Conservation (phyloP, 345 rosid genomes). For the Corchorus olitorius region DNA sequence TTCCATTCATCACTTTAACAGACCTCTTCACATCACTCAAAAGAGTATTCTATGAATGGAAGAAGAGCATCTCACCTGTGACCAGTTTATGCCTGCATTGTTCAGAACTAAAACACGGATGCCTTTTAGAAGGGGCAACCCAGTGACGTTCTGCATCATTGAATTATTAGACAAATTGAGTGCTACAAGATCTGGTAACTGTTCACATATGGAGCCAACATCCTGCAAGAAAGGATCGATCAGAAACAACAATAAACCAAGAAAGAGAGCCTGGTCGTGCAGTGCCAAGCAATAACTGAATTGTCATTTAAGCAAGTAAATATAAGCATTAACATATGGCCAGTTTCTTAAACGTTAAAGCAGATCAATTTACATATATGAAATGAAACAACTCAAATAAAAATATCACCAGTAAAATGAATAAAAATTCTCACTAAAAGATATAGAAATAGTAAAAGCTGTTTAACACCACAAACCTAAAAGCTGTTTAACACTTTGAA, state of each 20-base stretch:
- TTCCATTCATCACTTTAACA: neutral
- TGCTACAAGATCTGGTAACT: conserved; percentile 60
- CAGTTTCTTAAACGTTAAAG: conserved; percentile 15
- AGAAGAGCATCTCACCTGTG: conserved; percentile 49
- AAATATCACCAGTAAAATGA: neutral
- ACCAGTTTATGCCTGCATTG: conserved; percentile 68
- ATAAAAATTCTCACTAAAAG: neutral
- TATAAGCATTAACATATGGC: neutral
- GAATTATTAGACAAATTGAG: conserved; percentile 74
- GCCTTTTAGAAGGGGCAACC: conserved; percentile 52
- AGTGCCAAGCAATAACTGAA: conserved; percentile 8
- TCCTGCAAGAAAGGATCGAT: conserved; percentile 50
- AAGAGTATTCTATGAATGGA: neutral
- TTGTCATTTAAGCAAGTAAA: neutral
- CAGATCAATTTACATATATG: neutral
- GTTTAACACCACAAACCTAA: too few species aligned
- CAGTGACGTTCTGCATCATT: conserved; percentile 45
- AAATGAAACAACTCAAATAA: neutral
- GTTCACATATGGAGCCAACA: conserved; percentile 64
- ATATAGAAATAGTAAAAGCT: neutral
- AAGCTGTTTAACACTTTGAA: conserved; percentile 4
- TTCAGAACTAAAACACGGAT: conserved; percentile 78
- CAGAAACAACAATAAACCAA: neutral
- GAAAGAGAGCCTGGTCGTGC: neutral
- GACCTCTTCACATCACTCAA: neutral